Evolutionary conservation across 2,329 filamentous ascomycete species (phyloP).

Genomic region (Aureobasidium sp.): DNA sequence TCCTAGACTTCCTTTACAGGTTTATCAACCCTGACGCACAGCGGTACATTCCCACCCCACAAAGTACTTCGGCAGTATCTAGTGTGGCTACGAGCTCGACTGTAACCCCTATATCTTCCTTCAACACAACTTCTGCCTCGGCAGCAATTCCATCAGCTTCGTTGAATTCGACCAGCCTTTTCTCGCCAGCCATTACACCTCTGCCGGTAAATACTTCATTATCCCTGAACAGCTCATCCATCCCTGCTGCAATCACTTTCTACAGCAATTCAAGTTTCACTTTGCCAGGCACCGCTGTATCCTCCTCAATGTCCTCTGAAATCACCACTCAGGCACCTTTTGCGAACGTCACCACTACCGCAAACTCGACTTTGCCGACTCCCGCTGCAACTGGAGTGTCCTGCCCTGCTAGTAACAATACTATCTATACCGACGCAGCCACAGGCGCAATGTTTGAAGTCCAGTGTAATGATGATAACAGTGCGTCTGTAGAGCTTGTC

Average conservation of each 20-base stretch:
- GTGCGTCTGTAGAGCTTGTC: background rate
- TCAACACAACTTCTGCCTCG: background rate
- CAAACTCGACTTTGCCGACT: background rate
- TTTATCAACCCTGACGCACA: background rate
- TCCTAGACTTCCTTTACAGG: slow-evolving; percentile 26
- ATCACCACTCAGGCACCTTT: background rate
- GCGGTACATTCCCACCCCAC: background rate
- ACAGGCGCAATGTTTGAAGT: background rate
- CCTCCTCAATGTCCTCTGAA: background rate
- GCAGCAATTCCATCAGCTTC: background rate
- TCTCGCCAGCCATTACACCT: background rate
- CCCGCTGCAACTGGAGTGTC: background rate
- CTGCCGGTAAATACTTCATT: background rate
- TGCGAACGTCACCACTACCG: background rate
- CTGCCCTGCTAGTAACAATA: background rate
- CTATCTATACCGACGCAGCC: background rate
- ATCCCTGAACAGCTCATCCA: background rate
- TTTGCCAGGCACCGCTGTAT: background rate
- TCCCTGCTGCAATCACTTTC: background rate
- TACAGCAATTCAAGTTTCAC: background rate
- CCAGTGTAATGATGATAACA: background rate
- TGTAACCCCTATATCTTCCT: background rate
- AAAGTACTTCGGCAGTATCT: background rate
- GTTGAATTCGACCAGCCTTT: background rate
- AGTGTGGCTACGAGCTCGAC: background rate